These are phyloP conservation scores for Nitzschia palea DNA, from an alignment of 108 stramenopile genomes.

Conservation along the genomic window DNA sequence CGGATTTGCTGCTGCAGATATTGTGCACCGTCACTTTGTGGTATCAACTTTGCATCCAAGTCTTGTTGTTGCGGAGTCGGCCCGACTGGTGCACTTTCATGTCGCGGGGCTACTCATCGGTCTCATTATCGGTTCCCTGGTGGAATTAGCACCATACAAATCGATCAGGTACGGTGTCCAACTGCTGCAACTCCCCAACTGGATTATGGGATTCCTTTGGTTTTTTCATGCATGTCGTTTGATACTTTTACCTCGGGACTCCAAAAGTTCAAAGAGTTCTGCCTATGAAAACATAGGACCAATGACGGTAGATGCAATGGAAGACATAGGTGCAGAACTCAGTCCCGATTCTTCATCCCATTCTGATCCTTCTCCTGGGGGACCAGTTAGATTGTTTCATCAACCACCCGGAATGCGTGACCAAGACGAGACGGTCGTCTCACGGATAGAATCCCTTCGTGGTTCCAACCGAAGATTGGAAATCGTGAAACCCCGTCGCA, in stretches of 20 bases:
- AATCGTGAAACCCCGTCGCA: background rate
- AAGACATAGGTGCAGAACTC: constrained; percentile 1
- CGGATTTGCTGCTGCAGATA: constrained; percentile 66
- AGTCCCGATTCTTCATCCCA: constrained; percentile 24
- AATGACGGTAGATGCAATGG: background rate
- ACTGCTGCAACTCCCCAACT: constrained; percentile 38
- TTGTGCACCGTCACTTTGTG: constrained; percentile 69
- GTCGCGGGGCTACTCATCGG: constrained; percentile 62
- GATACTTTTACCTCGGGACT: background rate
- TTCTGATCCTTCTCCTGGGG: constrained; percentile 14
- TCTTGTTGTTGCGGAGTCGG: constrained; percentile 61
- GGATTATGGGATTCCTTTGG: constrained; percentile 63
- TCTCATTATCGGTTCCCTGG: constrained; percentile 57
- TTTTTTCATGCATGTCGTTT: constrained; percentile 36
- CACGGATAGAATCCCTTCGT: background rate
- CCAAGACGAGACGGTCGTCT: background rate
- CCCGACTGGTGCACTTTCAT: constrained; percentile 53
- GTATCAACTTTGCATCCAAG: constrained; percentile 43
- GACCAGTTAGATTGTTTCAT: constrained; percentile 9
- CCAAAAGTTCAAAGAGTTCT: background rate
- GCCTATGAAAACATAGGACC: background rate
- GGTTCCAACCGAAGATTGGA: background rate
- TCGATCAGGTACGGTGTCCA: constrained; percentile 35
- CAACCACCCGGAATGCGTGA: constrained; percentile 7
- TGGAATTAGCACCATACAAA: constrained; percentile 18